These are phyloP conservation scores for Allium cepa DNA, from an alignment of 106 monocot genomes.

Conservation along the genomic window DNA sequence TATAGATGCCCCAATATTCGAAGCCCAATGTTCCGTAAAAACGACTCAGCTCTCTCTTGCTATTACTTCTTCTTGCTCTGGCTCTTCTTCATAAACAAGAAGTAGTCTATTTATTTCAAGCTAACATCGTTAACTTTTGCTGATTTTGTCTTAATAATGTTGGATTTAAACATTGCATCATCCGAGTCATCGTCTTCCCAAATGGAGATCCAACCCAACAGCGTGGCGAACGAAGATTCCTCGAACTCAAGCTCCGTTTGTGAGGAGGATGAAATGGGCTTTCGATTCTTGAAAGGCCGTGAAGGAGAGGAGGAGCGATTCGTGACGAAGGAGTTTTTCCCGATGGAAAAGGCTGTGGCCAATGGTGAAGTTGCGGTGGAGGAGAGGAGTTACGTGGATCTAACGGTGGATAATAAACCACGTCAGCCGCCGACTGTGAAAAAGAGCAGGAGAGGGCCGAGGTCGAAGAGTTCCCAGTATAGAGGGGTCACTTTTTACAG, in stretches of 20 bases:
- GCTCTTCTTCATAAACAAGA: background rate
- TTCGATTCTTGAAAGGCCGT: conserved; percentile 27
- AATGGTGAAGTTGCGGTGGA: conserved; percentile 2
- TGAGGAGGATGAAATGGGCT: conserved; percentile 23
- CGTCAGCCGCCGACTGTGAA: conserved; percentile 29
- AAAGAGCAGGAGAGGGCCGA: conserved; percentile 78
- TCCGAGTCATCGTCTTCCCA: conserved; percentile 14
- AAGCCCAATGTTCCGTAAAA: conserved; percentile 29
- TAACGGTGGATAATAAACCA: conserved; percentile 20
- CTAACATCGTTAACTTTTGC: background rate
- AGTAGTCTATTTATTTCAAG: background rate
- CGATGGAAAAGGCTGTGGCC: no score
- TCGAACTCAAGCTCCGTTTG: conserved; percentile 69
- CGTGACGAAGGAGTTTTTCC: conserved; percentile 2
- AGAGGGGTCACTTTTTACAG: conserved; percentile 83
- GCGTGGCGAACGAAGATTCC: conserved; percentile 30
- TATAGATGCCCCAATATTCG: no score
- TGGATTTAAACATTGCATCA: conserved; percentile 17
- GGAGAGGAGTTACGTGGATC: conserved; percentile 31
- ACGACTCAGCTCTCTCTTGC: conserved; percentile 38
- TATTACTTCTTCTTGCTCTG: conserved; percentile 28
- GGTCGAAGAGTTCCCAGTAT: conserved; percentile 81
- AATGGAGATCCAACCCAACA: background rate
- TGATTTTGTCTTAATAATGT: conserved; percentile 3
- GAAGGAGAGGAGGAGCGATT: conserved; percentile 10